Conservation (phyloP, 495 filamentous ascomycete species). For the Glonium stellatum region DNA sequence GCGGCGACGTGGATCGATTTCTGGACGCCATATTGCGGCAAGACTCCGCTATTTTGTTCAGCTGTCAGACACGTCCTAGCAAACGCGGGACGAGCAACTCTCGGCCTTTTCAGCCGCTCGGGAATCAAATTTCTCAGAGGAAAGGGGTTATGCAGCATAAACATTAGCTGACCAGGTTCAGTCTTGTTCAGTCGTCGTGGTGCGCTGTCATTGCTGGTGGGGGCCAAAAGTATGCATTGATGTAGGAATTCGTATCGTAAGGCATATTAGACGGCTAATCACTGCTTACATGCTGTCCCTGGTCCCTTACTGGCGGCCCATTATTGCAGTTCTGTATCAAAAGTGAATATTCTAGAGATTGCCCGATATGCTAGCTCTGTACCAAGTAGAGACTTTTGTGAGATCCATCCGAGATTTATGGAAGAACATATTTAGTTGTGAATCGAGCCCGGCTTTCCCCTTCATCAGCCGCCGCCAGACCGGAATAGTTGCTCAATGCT, state of each 20-base stretch:
- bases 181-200: neutral
- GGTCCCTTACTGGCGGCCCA: too few relatives aligned
- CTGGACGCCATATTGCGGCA: neutral
- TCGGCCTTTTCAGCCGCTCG: neutral
- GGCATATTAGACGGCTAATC: neutral
- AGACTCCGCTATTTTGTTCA: neutral
- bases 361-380: neutral
- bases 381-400: neutral
- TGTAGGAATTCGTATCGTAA: neutral
- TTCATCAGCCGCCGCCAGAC: conserved; percentile 38
- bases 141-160: neutral
- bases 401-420: neutral
- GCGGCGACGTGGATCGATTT: neutral
- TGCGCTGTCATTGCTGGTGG: neutral
- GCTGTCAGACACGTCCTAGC: neutral
- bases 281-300: neutral
- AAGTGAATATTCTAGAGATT: too few relatives aligned
- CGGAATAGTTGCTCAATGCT: conserved; percentile 81
- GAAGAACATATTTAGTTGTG: neutral
- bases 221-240: neutral
- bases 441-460: neutral
- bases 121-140: neutral
- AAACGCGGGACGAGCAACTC: neutral
- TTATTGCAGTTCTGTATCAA: too few relatives aligned
- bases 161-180: neutral